Base-by-base conservation (phyloP, 139 green algal species). In the Picochlorum sp. region DNA sequence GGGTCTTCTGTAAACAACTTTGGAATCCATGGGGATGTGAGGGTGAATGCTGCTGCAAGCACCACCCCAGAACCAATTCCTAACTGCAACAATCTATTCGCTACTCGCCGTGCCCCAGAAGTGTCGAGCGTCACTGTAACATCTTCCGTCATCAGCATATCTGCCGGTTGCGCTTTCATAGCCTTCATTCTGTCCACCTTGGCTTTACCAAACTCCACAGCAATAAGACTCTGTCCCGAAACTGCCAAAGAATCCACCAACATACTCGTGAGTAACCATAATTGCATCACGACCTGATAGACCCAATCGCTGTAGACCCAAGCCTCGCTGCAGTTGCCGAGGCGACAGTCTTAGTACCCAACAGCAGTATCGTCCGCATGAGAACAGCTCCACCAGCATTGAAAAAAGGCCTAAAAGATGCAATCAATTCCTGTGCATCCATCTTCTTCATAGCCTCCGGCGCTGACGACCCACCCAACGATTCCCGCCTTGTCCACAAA, bases 211-310 rank as follows among this genome's bases (percentile, higher is more conserved):
- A 59, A n/a, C 70, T 73, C 41, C 10, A 83, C 76, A 3, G 86
- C 86, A 56, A 92, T 69, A 45, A 91, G 54, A 20, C 66, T 77
- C 65, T 91, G 85, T 18, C 79, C 86, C 2, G 81, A 62, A 0
- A 92, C 78, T 0, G 86, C 86, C 44, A 92, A 73, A 1, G 82
- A 83, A 64, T 92, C 86, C 1, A 83, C 61, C 10, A 85, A 32
- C 13, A 92, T 69, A 6, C 59, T 78, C 32, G 74, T 66, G n/a
- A 90, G 70, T 67, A 85, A 49, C 86, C 86, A 92, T 11, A 92
- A 47, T 76, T 92, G 85, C 50, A 74, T 76, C 8, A 81, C 69
- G 41, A 89, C 69, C 51, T 90, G 85, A 65, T 92, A 3, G 86
- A 71, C 3, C 79, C 83, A 3, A 87, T 80, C 3, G 71, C 38